These are phyloP conservation scores for Eutypa lata DNA, from an alignment of 2,329 filamentous ascomycete species.

Conservation along the genomic window DNA sequence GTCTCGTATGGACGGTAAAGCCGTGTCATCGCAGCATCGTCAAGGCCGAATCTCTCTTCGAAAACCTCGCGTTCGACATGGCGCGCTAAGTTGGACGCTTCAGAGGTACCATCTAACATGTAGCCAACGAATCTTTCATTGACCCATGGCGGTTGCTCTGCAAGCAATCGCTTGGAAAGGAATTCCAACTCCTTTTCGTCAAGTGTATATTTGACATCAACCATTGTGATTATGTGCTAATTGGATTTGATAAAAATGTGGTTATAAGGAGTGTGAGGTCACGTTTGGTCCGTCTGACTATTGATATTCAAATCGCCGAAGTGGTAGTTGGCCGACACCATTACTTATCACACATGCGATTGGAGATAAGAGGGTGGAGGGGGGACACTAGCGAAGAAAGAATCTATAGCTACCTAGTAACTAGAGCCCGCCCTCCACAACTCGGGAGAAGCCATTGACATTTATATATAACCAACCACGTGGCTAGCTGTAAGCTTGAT, in stretches of 20 bases:
- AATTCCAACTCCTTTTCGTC: slow-evolving; percentile 4
- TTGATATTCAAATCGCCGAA: background rate
- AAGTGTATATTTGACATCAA: slow-evolving; percentile 7
- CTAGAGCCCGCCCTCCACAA: background rate
- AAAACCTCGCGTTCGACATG: slow-evolving; percentile 12
- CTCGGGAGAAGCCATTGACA: background rate
- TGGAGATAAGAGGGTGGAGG: no score
- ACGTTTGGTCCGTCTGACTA: background rate
- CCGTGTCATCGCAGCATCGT: slow-evolving; percentile 6
- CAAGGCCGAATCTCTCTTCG: slow-evolving; percentile 7
- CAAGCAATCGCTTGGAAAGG: slow-evolving; percentile 5
- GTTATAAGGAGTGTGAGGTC: no score
- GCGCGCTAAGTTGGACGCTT: slow-evolving; percentile 8
- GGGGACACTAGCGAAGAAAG: background rate
- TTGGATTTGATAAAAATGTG: background rate
- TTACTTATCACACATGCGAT: background rate
- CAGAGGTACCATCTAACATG: slow-evolving; percentile 5
- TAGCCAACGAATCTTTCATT: slow-evolving; percentile 6
- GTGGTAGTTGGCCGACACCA: background rate
- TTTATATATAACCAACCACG: background rate
- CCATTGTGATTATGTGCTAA: background rate
- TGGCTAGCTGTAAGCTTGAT: background rate
- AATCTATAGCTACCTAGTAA: background rate
- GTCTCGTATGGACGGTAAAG: slow-evolving; percentile 8
- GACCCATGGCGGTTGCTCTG: slow-evolving; percentile 7